Evolutionary conservation across 1,139 yeast species (phyloP).

Genomic region (Taphrina flavorubra): DNA sequence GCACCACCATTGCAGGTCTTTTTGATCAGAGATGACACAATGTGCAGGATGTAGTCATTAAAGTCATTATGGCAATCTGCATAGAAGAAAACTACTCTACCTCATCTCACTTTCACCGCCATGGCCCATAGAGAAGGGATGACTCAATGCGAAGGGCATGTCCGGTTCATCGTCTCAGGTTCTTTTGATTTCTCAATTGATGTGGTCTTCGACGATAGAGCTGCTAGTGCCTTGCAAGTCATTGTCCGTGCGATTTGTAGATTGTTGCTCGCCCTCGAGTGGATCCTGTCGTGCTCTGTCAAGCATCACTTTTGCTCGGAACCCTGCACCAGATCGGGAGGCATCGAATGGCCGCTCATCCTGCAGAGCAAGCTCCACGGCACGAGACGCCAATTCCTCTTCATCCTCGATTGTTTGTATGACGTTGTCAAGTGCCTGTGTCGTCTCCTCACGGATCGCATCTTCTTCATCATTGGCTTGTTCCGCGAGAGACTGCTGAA

Average conservation of each 20-base stretch:
- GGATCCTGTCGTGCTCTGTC: conserved; percentile 3
- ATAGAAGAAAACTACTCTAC: no score
- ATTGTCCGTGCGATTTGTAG: background rate
- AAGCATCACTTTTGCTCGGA: conserved; percentile 11
- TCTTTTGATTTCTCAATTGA: no score
- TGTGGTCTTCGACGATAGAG: background rate
- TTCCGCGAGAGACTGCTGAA: background rate
- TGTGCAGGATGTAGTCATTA: no score
- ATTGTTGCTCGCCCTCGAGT: background rate
- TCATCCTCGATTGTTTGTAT: conserved; percentile 1
- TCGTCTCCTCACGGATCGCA: background rate
- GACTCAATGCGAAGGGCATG: no score
- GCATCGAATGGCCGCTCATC: conserved; percentile 18
- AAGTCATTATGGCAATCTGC: no score
- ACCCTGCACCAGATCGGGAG: background rate
- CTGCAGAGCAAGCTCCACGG: background rate
- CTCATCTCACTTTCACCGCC: no score
- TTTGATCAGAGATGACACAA: no score
- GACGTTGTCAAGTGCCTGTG: background rate
- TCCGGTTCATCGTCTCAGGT: no score
- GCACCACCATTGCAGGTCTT: no score
- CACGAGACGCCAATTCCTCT: conserved; percentile 3
- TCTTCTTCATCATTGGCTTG: background rate
- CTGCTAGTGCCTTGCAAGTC: background rate
- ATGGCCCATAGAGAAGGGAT: no score